Evolutionary conservation across 2,329 filamentous ascomycete genomes (phyloP).

Genomic region (Diatrype stigma): DNA sequence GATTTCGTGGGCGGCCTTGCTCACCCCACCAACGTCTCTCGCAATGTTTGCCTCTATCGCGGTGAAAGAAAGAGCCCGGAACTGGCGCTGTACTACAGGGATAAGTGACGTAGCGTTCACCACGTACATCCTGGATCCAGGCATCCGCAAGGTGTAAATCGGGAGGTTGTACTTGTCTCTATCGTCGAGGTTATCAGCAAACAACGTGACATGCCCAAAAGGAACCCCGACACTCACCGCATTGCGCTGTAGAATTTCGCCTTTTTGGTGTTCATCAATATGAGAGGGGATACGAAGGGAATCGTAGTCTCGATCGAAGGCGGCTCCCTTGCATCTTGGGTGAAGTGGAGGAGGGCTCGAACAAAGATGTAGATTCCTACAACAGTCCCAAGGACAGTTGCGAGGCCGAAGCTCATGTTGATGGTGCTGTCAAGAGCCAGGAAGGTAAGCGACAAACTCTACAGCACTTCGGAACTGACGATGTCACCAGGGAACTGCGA

Average conservation of each 20-base stretch:
- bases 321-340: slow-evolving; percentile 9
- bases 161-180: background rate
- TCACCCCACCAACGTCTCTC: background rate
- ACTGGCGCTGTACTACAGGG: background rate
- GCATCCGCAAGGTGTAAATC: background rate
- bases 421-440: no score
- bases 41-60: background rate
- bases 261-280: no score
- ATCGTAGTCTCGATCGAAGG: slow-evolving; percentile 4
- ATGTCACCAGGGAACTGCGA: no score
- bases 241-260: no score
- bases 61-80: background rate
- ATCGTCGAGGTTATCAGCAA: background rate
- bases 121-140: background rate
- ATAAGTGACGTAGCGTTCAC: background rate
- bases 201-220: no score
- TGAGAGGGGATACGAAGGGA: no score
- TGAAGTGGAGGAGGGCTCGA: slow-evolving; percentile 3
- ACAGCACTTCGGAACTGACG: no score
- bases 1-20: background rate
- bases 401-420: background rate
- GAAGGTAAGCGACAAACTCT: no score
- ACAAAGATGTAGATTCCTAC: slow-evolving; percentile 6
- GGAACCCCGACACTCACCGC: no score
- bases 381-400: background rate